Conservation (phyloP, 192 early-diverging fungal genomes). For the Geranomyces variabilis region DNA sequence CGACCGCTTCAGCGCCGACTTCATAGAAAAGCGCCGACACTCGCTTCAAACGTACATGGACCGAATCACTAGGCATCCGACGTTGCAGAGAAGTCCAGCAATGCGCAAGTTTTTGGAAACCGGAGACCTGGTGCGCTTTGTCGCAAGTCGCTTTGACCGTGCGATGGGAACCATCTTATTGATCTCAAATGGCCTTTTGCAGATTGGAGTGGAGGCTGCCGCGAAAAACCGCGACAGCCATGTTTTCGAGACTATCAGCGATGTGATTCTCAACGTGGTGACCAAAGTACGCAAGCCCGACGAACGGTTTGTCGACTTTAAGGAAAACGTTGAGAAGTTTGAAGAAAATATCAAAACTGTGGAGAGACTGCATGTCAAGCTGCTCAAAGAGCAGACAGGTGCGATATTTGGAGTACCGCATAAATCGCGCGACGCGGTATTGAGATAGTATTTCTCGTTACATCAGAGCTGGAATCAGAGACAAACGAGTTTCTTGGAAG, state of each 20-base stretch:
- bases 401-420: background rate
- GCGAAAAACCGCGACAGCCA: slow-evolving; percentile 34
- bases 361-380: slow-evolving; percentile 74
- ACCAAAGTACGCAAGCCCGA: slow-evolving; percentile 89
- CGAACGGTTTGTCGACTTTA: slow-evolving; percentile 80
- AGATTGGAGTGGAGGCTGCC: slow-evolving; percentile 14
- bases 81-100: slow-evolving; percentile 69
- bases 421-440: background rate
- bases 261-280: slow-evolving; percentile 86
- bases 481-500: slow-evolving; percentile 80
- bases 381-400: slow-evolving; percentile 72
- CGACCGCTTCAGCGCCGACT: slow-evolving; percentile 90
- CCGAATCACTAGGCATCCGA: slow-evolving; percentile 80
- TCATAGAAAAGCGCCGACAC: slow-evolving; percentile 78
- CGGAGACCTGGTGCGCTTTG: slow-evolving; percentile 55
- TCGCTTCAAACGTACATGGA: slow-evolving; percentile 84
- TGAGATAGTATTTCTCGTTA: background rate
- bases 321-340: slow-evolving; percentile 79
- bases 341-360: slow-evolving; percentile 85
- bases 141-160: too few species aligned
- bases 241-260: slow-evolving; percentile 83
- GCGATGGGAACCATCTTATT: background rate
- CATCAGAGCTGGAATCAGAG: slow-evolving; percentile 73
- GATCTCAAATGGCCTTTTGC: background rate
- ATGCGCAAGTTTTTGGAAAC: slow-evolving; percentile 84